Base-by-base conservation (phyloP, 164 flowering plant genomes). In the Euptelea pleiosperma region DNA sequence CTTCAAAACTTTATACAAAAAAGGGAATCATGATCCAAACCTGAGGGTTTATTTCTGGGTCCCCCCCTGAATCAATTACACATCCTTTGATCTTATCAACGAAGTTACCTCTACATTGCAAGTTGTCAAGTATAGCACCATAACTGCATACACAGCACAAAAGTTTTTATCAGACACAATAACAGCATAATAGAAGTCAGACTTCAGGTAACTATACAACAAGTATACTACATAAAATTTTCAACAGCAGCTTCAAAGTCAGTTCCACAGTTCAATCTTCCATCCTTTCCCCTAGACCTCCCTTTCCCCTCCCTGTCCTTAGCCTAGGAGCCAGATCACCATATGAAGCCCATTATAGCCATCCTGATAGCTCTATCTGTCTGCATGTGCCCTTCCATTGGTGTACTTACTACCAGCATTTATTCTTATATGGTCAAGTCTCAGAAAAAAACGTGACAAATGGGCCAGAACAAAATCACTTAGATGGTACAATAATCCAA, bases 61-160 rank as follows among this genome's bases (percentile, higher is more conserved):
- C 96, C 2, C 75, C 90, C 70, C 95, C 97, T 0, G 97, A 93
- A 72, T 93, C 99, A 59, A 90, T 62, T 24, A 90, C 65, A 33
- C 89, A 82, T n/a, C 99, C 99, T 77, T 73, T 88, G 24, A 93
- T 82, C 82, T 73, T 88, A 64, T 73, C 75, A 59, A 68, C 26
- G 42, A 79, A 49, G 34, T 84, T 89, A 40, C 71, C 71, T 54
- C 77, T 80, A 8, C 52, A 69, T 52, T 69, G 78, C 55, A 83
- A 55, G 46, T 63, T 67, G 11, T 77, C 79, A 45, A 93, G 82
- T 55, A 93, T 73, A 9, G 77, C 64, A 34, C 97, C 97, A 72
- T 85, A 93, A 24, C 97, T 90, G 85, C 77, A 60, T 39, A 61
- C 7, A 63, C n/a, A 56, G 55, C 50, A 62, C 18, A 53, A 39